Evolutionary conservation across 306 rosid genomes (phyloP).

Genomic region (Lathyrus oleraceus): DNA sequence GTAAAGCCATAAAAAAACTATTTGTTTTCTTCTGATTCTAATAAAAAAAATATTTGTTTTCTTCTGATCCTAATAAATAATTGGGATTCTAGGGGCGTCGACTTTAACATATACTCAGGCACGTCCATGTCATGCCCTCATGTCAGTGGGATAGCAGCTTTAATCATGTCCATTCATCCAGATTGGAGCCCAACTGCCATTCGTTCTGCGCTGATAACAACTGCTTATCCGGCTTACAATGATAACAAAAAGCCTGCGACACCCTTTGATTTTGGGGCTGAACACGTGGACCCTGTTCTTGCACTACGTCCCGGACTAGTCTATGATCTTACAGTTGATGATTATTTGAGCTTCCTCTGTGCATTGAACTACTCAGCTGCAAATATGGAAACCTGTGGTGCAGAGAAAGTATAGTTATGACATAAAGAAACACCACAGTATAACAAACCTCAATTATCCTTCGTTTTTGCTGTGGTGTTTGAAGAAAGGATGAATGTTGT

Average conservation of each 20-base stretch:
- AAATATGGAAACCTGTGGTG: constrained; percentile 43
- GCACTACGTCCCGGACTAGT: constrained; percentile 79
- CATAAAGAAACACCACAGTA: not conserved
- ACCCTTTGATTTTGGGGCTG: constrained; percentile 66
- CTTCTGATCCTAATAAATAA: constrained; percentile 41
- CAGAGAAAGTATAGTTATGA: constrained; percentile 46
- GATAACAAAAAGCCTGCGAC: constrained; percentile 54
- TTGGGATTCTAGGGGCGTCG: constrained; percentile 60
- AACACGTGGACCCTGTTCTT: constrained; percentile 69
- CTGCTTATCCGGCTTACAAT: constrained; percentile 61
- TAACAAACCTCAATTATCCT: constrained; percentile 54
- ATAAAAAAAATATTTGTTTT: constrained; percentile 37
- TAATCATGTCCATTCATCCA: constrained; percentile 62
- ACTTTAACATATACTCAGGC: constrained; percentile 73
- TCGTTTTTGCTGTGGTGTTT: constrained; percentile 54
- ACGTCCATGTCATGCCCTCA: constrained; percentile 93
- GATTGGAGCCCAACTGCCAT: constrained; percentile 78
- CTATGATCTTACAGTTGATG: constrained; percentile 60
- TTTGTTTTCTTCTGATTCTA: constrained; percentile 37
- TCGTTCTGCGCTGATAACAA: constrained; percentile 76
- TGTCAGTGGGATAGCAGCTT: constrained; percentile 66
- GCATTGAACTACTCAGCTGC: constrained; percentile 57
- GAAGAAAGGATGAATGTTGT: constrained; percentile 7
- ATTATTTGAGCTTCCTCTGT: constrained; percentile 67
- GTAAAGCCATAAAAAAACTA: constrained; percentile 47